Conservation (phyloP, 1,284 basidiomycete genomes). For the Trichosporon sp. region DNA sequence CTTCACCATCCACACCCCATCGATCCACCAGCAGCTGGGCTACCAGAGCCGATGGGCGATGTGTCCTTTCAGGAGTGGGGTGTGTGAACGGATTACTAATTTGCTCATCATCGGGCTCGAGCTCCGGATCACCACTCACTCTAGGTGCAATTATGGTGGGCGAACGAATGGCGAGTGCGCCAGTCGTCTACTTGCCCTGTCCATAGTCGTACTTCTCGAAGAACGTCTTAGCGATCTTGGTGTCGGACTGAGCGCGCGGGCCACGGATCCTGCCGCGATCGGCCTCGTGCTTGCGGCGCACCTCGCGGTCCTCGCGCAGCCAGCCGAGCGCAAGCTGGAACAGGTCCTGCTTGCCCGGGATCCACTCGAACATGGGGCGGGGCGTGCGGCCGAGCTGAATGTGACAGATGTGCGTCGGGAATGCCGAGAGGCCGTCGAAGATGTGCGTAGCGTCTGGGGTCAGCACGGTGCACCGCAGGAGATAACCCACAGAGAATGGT, state of each 20-base stretch:
- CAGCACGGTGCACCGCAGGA: not conserved
- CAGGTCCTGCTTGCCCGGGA: constrained; percentile 54
- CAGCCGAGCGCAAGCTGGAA: constrained; percentile 74
- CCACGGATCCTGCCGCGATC: constrained; percentile 61
- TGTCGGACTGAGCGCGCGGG: constrained; percentile 52
- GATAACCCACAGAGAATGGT: constrained; percentile 76
- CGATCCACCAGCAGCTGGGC: not conserved
- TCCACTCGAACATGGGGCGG: constrained; percentile 65
- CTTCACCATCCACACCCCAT: constrained; percentile 29
- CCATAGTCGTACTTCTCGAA: constrained; percentile 70
- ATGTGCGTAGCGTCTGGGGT: constrained; percentile 81
- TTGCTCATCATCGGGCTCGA: constrained; percentile 27
- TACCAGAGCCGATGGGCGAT: constrained; percentile 1
- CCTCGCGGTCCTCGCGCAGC: constrained; percentile 74
- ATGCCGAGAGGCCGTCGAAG: constrained; percentile 78
- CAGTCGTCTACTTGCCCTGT: not conserved
- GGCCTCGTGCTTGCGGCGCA: constrained; percentile 59
- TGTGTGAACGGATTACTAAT: constrained; percentile 38
- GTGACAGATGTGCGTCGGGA: constrained; percentile 86
- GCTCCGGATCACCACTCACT: not conserved
- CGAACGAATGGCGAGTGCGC: not conserved
- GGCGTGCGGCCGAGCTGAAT: constrained; percentile 71
- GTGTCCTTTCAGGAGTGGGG: constrained; percentile 17
- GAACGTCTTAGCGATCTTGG: constrained; percentile 74
- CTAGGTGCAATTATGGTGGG: not conserved